Percentiles rank a stretch among this genome's conserved stretches.
Evolutionary conservation across 2,329 filamentous ascomycete species (phyloP).

Genomic region (Colletotrichum cordylinicola): DNA sequence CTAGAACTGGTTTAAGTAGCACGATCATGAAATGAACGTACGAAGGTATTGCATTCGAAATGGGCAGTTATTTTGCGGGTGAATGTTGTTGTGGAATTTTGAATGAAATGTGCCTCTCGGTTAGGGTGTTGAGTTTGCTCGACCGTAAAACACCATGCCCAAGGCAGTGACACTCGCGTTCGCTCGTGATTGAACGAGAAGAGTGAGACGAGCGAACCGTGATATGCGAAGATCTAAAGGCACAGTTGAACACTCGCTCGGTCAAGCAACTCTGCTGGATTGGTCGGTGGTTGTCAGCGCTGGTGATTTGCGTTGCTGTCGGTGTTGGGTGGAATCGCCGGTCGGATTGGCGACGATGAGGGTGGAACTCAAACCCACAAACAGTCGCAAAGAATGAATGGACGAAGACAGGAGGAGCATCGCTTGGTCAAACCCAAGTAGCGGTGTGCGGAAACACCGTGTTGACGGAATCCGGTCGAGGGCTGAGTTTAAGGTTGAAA

Average conservation of each 20-base stretch:
- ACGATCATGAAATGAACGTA: not conserved
- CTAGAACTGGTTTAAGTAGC: not conserved
- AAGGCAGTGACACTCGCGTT: not conserved
- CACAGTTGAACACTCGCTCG: not conserved
- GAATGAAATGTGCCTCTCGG: not conserved
- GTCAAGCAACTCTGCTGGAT: not conserved
- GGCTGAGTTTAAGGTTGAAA: not conserved
- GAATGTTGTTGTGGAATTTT: not conserved
- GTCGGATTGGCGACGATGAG: not conserved
- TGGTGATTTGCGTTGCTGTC: not conserved
- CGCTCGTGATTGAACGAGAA: not conserved
- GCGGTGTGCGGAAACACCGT: not conserved
- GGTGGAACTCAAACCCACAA: not conserved
- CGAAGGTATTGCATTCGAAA: not conserved
- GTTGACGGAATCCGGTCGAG: not conserved
- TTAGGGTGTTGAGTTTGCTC: not conserved
- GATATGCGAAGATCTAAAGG: not conserved
- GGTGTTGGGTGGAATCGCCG: not conserved
- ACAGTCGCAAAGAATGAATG: not conserved
- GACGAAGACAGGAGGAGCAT: not conserved
- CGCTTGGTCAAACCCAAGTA: not conserved
- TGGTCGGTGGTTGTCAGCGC: not conserved
- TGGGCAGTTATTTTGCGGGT: not conserved
- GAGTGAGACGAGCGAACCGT: not conserved
- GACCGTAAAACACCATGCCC: not conserved